Conservation (phyloP, 1,284 basidiomycete species). For the Irpex sp. region DNA sequence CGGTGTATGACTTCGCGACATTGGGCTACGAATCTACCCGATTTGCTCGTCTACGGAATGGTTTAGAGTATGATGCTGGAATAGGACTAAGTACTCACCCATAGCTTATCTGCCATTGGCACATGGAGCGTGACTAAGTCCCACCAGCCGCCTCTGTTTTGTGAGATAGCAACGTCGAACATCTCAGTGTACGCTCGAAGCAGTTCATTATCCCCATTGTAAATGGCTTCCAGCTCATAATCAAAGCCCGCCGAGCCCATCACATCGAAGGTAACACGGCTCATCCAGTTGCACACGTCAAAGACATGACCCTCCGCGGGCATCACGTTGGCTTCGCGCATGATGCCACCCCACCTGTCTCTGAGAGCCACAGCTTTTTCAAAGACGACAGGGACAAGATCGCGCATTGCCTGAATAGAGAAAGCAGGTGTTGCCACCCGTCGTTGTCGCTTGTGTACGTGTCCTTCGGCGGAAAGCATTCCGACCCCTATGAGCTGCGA, state of each 20-base stretch:
- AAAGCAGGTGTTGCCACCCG: constrained; percentile 76
- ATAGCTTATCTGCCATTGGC: constrained; percentile 53
- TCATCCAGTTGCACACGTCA: constrained; percentile 73
- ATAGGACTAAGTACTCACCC: constrained; percentile 42
- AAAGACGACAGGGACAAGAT: constrained; percentile 68
- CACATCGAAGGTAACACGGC: constrained; percentile 76
- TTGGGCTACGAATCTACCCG: constrained; percentile 43
- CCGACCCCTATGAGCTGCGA: constrained; percentile 73
- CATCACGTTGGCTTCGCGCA: constrained; percentile 22
- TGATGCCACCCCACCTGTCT: constrained; percentile 53
- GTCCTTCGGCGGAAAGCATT: constrained; percentile 74
- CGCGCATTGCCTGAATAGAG: constrained; percentile 68
- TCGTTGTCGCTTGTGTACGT: constrained; percentile 69
- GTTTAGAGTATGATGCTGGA: not conserved
- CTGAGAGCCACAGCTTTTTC: constrained; percentile 60
- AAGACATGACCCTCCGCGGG: constrained; percentile 32
- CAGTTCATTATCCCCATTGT: constrained; percentile 71
- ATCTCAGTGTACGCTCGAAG: constrained; percentile 77
- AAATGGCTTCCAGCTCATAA: constrained; percentile 75
- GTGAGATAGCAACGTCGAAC: constrained; percentile 67
- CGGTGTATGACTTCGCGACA: constrained; percentile 62
- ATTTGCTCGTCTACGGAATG: constrained; percentile 49
- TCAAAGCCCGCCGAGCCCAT: constrained; percentile 78
- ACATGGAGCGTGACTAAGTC: constrained; percentile 54
- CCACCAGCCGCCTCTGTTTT: constrained; percentile 39